Evolutionary conservation across 1,139 yeast species (phyloP).

Genomic region (Geotrichum klebahnii): DNA sequence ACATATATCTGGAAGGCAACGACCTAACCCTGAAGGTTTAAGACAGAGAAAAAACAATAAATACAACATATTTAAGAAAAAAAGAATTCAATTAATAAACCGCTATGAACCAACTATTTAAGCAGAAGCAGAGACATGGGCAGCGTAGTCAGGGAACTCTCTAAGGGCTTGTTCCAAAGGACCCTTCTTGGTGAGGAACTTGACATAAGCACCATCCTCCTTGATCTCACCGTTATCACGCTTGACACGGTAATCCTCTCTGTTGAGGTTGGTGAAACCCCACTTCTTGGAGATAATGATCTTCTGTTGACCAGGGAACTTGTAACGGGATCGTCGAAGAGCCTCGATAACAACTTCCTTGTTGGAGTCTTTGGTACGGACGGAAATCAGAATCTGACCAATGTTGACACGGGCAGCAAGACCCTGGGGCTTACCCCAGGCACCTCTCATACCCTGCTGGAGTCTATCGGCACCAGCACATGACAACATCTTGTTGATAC

Average conservation of each 20-base stretch:
- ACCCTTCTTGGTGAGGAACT: constrained; percentile 97
- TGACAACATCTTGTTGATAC: constrained; percentile 99
- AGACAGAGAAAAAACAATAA: not conserved
- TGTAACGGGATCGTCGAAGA: constrained; percentile 99
- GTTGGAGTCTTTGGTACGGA: constrained; percentile 97
- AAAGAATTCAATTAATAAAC: not conserved
- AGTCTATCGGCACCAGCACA: constrained; percentile 99
- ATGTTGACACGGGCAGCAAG: constrained; percentile 98
- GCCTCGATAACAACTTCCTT: constrained; percentile 97
- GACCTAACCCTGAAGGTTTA: constrained; percentile 1
- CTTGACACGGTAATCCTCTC: constrained; percentile 91
- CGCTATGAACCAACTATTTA: constrained; percentile 22
- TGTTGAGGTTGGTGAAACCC: constrained; percentile 99
- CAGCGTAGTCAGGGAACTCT: constrained; percentile 87
- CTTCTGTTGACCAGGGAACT: constrained; percentile 99
- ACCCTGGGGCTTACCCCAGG: constrained; percentile 99
- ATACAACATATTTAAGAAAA: not conserved
- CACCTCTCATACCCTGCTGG: constrained; percentile 99
- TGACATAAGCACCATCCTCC: constrained; percentile 99
- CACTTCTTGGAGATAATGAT: constrained; percentile 98
- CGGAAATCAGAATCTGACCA: constrained; percentile 97
- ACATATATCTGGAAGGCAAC: too few relatives aligned
- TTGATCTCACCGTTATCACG: constrained; percentile 96
- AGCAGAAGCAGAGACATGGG: constrained; percentile 32
- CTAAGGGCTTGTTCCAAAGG: constrained; percentile 84